A percentile compares a stretch with the other conserved stretches of the same genome.
Conservation (phyloP, 1,284 basidiomycete species). For the Schizophyllum amplum region DNA sequence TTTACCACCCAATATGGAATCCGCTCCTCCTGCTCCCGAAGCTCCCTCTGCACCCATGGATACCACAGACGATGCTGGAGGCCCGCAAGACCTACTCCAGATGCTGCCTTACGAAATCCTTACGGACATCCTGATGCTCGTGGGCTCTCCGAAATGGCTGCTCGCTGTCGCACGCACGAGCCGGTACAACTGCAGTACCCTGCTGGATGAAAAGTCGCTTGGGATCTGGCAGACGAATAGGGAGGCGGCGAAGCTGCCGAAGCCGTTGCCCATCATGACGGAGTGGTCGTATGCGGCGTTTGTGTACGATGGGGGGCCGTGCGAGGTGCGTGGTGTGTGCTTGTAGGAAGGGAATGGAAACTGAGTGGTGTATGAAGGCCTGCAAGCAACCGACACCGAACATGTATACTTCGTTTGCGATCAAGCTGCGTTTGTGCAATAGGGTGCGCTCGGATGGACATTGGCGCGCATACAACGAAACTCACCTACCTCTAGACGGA, state of each 20-base stretch:
- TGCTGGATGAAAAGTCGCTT: slow-evolving; percentile 30
- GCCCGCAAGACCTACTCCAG: neutral
- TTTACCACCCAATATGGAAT: neutral
- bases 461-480: too few species aligned
- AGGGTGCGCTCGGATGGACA: slow-evolving; percentile 1
- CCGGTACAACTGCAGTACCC: slow-evolving; percentile 26
- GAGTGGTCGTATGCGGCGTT: slow-evolving; percentile 48
- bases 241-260: slow-evolving; percentile 32
- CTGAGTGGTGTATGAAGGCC: neutral
- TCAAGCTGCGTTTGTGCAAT: slow-evolving; percentile 10
- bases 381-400: slow-evolving; percentile 5
- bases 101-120: slow-evolving; percentile 17
- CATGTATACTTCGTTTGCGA: slow-evolving; percentile 11
- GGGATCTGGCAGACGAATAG: slow-evolving; percentile 47
- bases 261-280: slow-evolving; percentile 30
- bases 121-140: slow-evolving; percentile 16
- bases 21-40: neutral
- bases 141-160: slow-evolving; percentile 15
- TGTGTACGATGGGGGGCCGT: slow-evolving; percentile 48
- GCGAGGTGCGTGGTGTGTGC: slow-evolving; percentile 35
- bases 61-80: neutral
- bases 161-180: slow-evolving; percentile 17
- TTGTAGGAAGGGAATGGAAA: neutral
- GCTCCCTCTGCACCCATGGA: neutral
- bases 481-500: neutral